Evolutionary conservation across 2,329 filamentous ascomycete species (phyloP).

Genomic region (Fusarium sambucinum): DNA sequence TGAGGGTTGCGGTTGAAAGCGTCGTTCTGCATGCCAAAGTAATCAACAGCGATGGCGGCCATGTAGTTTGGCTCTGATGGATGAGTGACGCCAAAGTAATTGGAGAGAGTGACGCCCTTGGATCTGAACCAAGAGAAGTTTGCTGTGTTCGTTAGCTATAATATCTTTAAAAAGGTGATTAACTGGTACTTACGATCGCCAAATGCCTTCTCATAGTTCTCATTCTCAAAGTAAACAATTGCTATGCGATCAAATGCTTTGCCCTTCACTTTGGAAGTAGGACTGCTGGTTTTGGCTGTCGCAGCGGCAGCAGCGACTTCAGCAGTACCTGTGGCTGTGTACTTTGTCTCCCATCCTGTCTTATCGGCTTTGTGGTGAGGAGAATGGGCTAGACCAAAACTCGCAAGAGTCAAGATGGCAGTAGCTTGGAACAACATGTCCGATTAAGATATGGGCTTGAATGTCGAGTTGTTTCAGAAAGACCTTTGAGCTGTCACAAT

Average conservation of each 20-base stretch:
- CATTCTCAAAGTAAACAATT: constrained; percentile 83
- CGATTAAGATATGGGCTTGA: not conserved
- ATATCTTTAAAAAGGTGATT: fast-evolving
- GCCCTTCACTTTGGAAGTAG: constrained; percentile 74
- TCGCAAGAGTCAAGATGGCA: constrained; percentile 46
- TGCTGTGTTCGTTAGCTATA: constrained; percentile 21
- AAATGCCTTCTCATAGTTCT: constrained; percentile 73
- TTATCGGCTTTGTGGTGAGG: constrained; percentile 5
- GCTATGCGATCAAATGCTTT: constrained; percentile 79
- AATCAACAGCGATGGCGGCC: constrained; percentile 70
- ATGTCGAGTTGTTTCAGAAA: not conserved
- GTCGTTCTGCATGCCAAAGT: constrained; percentile 73
- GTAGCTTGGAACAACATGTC: constrained; percentile 41
- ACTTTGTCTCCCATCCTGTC: constrained; percentile 54
- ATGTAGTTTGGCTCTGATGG: constrained; percentile 78
- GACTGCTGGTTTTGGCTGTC: constrained; percentile 70
- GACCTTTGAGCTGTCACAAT: not conserved
- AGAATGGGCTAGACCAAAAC: constrained; percentile 43
- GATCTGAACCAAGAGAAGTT: constrained; percentile 48
- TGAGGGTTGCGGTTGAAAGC: constrained; percentile 64
- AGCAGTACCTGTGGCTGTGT: constrained; percentile 65
- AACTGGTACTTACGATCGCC: constrained; percentile 65
- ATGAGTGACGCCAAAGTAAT: constrained; percentile 68
- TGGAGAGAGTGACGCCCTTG: constrained; percentile 49
- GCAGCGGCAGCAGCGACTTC: constrained; percentile 68